Evolutionary conservation across 352 stramenopile species (phyloP).

Genomic region (Globisporangium orthogonon): DNA sequence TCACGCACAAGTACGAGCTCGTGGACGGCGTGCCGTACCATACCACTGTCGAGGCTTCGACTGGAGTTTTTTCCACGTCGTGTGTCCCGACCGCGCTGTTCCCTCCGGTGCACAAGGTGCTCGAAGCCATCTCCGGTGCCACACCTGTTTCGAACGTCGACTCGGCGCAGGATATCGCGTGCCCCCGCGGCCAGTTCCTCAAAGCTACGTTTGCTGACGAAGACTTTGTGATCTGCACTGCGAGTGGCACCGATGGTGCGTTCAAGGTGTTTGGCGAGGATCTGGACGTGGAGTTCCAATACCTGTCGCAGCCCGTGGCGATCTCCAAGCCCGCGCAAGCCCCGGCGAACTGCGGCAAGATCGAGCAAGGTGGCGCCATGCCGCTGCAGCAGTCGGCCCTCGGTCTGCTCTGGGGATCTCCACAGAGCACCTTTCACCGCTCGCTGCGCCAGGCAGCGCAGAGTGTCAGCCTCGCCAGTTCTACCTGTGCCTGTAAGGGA

Average conservation of each 20-base stretch:
- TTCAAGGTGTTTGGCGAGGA: conserved; percentile 40
- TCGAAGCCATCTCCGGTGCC: conserved; percentile 24
- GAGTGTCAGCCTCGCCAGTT: conserved; percentile 19
- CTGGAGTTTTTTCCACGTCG: conserved; percentile 10
- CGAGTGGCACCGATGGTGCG: conserved; percentile 13
- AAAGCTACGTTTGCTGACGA: conserved; percentile 33
- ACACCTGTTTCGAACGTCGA: conserved; percentile 24
- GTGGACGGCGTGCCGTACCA: conserved; percentile 29
- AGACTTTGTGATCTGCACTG: conserved; percentile 38
- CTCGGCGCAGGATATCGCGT: conserved; percentile 36
- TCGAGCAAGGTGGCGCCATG: conserved; percentile 12
- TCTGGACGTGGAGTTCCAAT: conserved; percentile 22
- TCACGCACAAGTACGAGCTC: conserved; percentile 32
- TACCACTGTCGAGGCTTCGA: conserved; percentile 13
- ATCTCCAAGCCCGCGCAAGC: conserved; percentile 21
- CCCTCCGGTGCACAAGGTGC: conserved; percentile 23
- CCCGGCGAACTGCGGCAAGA: conserved; percentile 17
- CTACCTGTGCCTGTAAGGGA: conserved; percentile 36
- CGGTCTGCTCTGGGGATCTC: conserved; percentile 18
- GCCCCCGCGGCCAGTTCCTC: conserved; percentile 28
- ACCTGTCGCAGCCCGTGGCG: background rate
- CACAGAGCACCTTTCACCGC: conserved; percentile 13
- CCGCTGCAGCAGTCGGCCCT: conserved; percentile 15
- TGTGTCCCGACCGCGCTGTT: conserved; percentile 22
- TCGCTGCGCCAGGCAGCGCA: conserved; percentile 12